Conservation (phyloP, 2,329 filamentous ascomycete species). For the Helicocarpus griseus region DNA sequence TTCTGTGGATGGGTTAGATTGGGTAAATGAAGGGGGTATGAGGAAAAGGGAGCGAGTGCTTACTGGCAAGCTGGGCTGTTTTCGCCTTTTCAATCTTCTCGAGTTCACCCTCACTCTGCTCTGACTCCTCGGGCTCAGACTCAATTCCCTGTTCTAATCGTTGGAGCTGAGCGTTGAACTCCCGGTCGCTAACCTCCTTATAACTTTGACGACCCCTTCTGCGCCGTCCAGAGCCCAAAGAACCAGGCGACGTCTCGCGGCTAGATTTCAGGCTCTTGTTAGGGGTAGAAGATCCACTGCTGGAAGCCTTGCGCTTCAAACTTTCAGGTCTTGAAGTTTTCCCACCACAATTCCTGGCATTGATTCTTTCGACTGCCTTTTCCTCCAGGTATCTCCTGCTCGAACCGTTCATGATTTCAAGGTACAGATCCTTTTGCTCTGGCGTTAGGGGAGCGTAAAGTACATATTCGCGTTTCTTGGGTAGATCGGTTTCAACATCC, state of each 20-base stretch:
- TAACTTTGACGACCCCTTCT: conserved; percentile 49
- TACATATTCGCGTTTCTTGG: conserved; percentile 93
- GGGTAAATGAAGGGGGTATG: not conserved
- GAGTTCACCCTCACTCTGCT: conserved; percentile 36
- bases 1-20: conserved; percentile 40
- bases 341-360: conserved; percentile 23
- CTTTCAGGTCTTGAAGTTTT: conserved; percentile 32
- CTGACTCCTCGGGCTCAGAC: conserved; percentile 39
- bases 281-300: conserved; percentile 36
- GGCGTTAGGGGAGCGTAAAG: conserved; percentile 85
- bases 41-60: conserved; percentile 20
- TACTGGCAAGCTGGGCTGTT: conserved; percentile 68
- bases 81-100: conserved; percentile 57
- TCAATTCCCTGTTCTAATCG: conserved; percentile 45
- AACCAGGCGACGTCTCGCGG: conserved; percentile 61
- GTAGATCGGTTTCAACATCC: conserved; percentile 83
- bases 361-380: conserved; percentile 41
- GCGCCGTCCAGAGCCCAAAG: conserved; percentile 39
- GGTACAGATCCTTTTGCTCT: conserved; percentile 85
- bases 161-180: conserved; percentile 65
- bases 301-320: conserved; percentile 49
- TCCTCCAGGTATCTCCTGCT: conserved; percentile 40
- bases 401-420: conserved; percentile 75
- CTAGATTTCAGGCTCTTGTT: conserved; percentile 69
- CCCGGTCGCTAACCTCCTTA: conserved; percentile 66